Conservation (phyloP, 2,329 filamentous ascomycete species). For the Monosporascus sp. region DNA sequence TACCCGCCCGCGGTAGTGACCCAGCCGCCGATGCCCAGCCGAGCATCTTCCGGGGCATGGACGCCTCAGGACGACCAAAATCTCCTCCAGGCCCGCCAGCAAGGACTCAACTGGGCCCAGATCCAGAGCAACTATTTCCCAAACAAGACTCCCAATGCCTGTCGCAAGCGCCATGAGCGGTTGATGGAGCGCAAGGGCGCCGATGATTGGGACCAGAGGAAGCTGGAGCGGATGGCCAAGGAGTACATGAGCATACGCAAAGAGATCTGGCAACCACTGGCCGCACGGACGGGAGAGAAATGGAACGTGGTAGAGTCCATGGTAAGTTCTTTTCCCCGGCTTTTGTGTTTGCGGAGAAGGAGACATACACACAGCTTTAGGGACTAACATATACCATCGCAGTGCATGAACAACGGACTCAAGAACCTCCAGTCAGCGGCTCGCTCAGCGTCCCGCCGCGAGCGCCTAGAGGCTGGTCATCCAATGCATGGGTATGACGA, state of each 20-base stretch:
- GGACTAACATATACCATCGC: too few relatives aligned
- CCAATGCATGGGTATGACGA: conserved; percentile 52
- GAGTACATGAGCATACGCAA: conserved; percentile 76
- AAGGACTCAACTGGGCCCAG: conserved; percentile 77
- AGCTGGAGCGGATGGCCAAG: conserved; percentile 67
- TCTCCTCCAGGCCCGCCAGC: conserved; percentile 64
- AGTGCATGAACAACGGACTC: conserved; percentile 81
- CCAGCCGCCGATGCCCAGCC: conserved; percentile 37
- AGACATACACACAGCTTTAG: too few relatives aligned
- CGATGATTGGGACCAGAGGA: conserved; percentile 73
- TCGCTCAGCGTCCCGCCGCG: conserved; percentile 60
- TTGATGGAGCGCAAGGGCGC: conserved; percentile 70
- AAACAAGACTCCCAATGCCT: conserved; percentile 74
- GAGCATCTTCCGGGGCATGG: conserved; percentile 65
- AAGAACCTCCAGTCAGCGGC: conserved; percentile 72
- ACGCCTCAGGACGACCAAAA: conserved; percentile 67
- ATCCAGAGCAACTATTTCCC: conserved; percentile 75
- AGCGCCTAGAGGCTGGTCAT: conserved; percentile 48
- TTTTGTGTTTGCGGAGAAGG: too few relatives aligned
- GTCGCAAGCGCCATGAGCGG: conserved; percentile 82
- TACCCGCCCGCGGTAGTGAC: conserved; percentile 32
- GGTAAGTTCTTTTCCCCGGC: conserved; percentile 33
- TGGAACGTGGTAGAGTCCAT: conserved; percentile 66
- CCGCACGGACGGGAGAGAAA: conserved; percentile 72
- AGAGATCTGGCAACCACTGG: conserved; percentile 76